Evolutionary conservation across 768 basidiomycete species (phyloP).

Genomic region (Rhodotorula paludigena): DNA sequence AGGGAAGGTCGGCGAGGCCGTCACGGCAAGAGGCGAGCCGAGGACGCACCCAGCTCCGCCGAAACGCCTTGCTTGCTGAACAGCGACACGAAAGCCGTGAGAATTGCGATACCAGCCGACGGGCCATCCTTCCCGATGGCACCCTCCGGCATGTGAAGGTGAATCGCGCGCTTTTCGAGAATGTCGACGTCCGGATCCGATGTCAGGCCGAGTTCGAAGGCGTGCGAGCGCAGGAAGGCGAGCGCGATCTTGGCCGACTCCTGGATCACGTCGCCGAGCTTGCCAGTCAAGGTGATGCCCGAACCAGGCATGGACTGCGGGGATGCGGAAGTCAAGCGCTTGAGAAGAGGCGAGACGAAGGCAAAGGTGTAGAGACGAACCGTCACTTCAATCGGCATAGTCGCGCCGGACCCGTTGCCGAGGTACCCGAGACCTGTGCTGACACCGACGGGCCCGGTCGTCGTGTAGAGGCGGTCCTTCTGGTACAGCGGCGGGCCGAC

Average conservation of each 20-base stretch:
- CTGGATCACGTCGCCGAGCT: conserved; percentile 94
- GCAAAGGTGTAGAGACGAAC: conserved; percentile 46
- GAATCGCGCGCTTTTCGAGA: conserved; percentile 78
- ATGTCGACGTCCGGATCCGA: conserved; percentile 65
- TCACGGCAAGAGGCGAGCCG: not conserved
- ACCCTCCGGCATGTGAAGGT: conserved; percentile 80
- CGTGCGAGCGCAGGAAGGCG: conserved; percentile 87
- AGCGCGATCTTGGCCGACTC: conserved; percentile 93
- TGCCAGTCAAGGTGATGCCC: conserved; percentile 90
- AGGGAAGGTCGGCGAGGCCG: not conserved
- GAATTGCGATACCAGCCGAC: conserved; percentile 87
- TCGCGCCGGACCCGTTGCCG: conserved; percentile 90
- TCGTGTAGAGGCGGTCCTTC: conserved; percentile 82
- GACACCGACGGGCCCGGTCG: conserved; percentile 80
- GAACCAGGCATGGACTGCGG: conserved; percentile 93
- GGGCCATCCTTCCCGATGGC: conserved; percentile 57
- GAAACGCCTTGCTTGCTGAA: conserved; percentile 60
- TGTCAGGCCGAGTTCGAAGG: conserved; percentile 82
- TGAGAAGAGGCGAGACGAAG: conserved; percentile 12
- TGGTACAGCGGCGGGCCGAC: conserved; percentile 94
- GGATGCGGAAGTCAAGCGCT: not conserved
- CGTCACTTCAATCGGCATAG: conserved; percentile 94
- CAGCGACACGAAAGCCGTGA: conserved; percentile 84
- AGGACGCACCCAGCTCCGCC: conserved; percentile 58
- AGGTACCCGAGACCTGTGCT: conserved; percentile 91